Evolutionary conservation across 2,329 filamentous ascomycete genomes (phyloP), one percentile per base, ranked within the genome.

Genomic region (Pseudogymnoascus sp.): DNA sequence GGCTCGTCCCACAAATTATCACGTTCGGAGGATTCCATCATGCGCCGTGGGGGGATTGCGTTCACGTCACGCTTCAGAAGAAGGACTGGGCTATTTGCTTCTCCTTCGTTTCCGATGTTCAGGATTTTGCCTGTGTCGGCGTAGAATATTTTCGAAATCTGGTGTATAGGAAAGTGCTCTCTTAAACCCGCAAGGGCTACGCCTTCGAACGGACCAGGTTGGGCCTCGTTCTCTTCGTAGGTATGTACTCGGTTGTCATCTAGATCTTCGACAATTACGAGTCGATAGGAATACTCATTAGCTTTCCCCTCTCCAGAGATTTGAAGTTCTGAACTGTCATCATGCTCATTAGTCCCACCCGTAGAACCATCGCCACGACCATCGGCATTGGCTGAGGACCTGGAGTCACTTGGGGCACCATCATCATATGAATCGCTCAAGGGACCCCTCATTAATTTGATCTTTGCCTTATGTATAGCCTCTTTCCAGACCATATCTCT

Each of bases 381-480:
- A 35, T 53, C 15, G 6, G 72, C n/a, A 15, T 35, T 53, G 6
- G 47, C 18, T 6, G 47, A 35, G 33, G 28, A 35, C 28, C 6
- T 53, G 6, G 18, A 53, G 9, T 33, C 28, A 6, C 22, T 8
- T n/a, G 11, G 28, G n/a, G 28, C 47, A 7, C 28, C 28, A 53
- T 20, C 47, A 35, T 53, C 47, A 15, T 53, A 53, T 4, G 47
- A 53, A 53, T 18, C 47, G 8, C 15, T 20, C 28, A 53, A 53
- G 15, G 47, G 15, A 15, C 47, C 62, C 36, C 71, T 65, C 63
- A 72, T 62, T 18, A 99, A 78, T 62, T 91, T 90, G 11, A 97
- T 85, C 38, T 86, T 84, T 15, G 91, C 90, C 73, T 97, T 99
- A 76, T 97, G 92, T 63, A 97, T 87, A 39, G 96, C 91, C 72